phyloP scores from a whole-genome alignment of 2,329 filamentous ascomycete species.

The Trichoderma guizhouense region DNA sequence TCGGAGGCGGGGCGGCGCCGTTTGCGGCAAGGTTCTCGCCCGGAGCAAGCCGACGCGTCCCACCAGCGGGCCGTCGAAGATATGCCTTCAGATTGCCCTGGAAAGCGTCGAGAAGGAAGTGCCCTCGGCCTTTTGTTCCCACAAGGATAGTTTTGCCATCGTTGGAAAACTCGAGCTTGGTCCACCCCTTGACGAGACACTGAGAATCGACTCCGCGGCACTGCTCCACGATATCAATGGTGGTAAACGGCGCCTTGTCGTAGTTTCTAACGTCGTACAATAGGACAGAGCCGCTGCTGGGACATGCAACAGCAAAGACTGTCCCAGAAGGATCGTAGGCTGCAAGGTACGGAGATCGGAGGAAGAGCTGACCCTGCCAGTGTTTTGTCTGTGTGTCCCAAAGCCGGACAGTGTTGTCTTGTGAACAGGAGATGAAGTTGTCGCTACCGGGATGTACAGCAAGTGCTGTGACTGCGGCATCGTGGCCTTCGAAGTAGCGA shows the following conservation, averaged over 20 bases:
- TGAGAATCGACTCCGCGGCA: conserved; percentile 49
- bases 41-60: conserved; percentile 49
- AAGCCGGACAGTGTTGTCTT: conserved; percentile 85
- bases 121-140: conserved; percentile 77
- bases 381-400: conserved; percentile 85
- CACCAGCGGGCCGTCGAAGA: conserved; percentile 56
- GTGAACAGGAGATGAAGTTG: conserved; percentile 86
- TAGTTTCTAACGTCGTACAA: conserved; percentile 94
- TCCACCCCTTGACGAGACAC: conserved; percentile 71
- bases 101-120: conserved; percentile 93
- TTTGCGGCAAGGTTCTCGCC: conserved; percentile 44
- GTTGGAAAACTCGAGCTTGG: conserved; percentile 90
- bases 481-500: conserved; percentile 92
- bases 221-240: conserved; percentile 71
- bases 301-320: conserved; percentile 85
- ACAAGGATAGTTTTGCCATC: conserved; percentile 86
- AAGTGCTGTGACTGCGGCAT: conserved; percentile 77
- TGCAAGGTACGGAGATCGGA: conserved; percentile 76
- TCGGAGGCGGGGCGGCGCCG: conserved; percentile 28
- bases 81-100: conserved; percentile 75
- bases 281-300: conserved; percentile 72
- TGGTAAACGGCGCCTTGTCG: conserved; percentile 84
- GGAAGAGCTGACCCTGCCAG: conserved; percentile 73
- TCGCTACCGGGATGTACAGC: conserved; percentile 82
- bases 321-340: conserved; percentile 90